Evolutionary conservation across 495 filamentous ascomycete genomes (phyloP).

Genomic region (Pseudoneurospora amorphoporcata): DNA sequence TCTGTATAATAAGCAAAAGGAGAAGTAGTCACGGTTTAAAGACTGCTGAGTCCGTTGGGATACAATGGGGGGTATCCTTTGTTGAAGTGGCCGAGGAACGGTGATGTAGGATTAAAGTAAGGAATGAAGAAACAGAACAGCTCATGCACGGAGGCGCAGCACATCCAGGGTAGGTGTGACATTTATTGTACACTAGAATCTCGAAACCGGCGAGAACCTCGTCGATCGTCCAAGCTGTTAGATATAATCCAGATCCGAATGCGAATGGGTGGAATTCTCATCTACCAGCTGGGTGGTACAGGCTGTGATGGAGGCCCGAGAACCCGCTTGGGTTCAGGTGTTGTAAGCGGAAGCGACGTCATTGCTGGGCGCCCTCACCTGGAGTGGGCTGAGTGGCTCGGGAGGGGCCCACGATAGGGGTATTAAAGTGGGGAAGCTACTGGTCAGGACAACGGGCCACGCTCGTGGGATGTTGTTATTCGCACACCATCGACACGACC

Average conservation of each 20-base stretch:
- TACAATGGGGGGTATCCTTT: neutral
- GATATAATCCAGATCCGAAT: neutral
- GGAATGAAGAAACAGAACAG: neutral
- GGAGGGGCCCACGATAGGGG: neutral
- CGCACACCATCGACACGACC: neutral
- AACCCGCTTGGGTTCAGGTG: neutral
- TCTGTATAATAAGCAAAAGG: neutral
- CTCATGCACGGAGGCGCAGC: neutral
- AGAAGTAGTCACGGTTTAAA: neutral
- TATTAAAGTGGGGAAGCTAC: neutral
- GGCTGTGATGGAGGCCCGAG: neutral
- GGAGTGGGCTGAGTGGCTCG: neutral
- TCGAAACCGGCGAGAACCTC: neutral
- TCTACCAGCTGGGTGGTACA: neutral
- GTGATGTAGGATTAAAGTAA: neutral
- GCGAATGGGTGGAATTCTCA: neutral
- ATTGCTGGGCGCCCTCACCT: neutral
- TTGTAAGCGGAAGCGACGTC: neutral
- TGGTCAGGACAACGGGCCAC: neutral
- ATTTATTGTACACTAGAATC: neutral
- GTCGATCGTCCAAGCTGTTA: neutral
- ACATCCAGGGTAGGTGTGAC: neutral
- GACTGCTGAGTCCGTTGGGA: neutral
- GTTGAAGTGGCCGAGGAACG: neutral
- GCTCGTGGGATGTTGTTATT: neutral